Percentiles rank a stretch among this genome's conserved stretches.
phyloP scores from a whole-genome alignment of 345 rosid genomes.

The Citrus glauca region DNA sequence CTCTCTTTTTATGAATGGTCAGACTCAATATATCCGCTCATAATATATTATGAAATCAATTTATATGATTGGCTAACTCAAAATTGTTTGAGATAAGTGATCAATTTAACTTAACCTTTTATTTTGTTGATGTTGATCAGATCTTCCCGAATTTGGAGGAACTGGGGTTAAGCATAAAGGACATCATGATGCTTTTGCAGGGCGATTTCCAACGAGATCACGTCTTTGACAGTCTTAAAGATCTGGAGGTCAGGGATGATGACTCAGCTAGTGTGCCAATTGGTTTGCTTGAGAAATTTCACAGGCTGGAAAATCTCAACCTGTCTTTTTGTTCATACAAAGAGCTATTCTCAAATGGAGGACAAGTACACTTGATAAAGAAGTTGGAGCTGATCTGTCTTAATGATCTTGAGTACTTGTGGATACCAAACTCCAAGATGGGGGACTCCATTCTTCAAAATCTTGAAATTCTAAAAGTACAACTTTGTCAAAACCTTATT shows the following conservation, averaged over 20 bases:
- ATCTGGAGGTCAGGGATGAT: background rate
- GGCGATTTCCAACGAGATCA: background rate
- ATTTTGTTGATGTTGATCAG: too few species aligned
- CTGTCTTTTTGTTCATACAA: background rate
- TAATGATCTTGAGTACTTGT: background rate
- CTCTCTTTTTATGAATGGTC: too few species aligned
- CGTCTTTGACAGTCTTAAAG: background rate
- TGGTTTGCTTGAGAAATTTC: background rate
- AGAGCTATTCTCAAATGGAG: constrained; percentile 5
- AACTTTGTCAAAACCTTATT: background rate
- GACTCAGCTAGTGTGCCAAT: background rate
- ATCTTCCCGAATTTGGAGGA: too few species aligned
- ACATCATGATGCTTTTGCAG: background rate
- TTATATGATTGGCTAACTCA: too few species aligned
- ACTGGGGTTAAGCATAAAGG: background rate
- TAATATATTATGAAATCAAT: too few species aligned
- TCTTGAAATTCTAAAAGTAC: background rate
- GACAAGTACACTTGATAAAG: background rate
- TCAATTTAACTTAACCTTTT: too few species aligned
- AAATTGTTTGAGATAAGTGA: background rate
- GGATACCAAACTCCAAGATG: constrained; percentile 4
- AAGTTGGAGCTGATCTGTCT: background rate
- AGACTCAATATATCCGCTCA: too few species aligned
- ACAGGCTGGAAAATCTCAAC: constrained; percentile 1
- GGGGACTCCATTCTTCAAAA: background rate